A percentile compares a stretch with the other conserved stretches of the same genome.
phyloP scores from a whole-genome alignment of 352 stramenopile species.

The Globisporangium rhizosaccharum region DNA sequence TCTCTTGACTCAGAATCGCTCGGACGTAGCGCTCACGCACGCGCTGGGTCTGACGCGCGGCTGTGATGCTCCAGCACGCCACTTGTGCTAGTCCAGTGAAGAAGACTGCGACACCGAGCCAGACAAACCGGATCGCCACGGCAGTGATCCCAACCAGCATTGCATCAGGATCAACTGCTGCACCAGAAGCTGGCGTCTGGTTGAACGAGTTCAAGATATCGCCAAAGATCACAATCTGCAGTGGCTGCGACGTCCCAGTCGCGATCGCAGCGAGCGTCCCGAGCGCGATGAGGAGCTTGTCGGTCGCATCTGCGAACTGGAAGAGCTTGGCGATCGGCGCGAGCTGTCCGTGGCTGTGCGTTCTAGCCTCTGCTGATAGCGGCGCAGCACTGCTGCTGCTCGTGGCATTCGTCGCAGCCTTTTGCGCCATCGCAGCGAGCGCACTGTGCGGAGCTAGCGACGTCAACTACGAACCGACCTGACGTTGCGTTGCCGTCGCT shows the following conservation, averaged over 20 bases:
- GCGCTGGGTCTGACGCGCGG: constrained; percentile 46
- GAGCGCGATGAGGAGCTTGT: constrained; percentile 51
- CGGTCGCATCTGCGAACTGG: constrained; percentile 33
- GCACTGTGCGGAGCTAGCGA: too few species aligned
- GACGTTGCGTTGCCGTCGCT: too few species aligned
- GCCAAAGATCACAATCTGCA: constrained; percentile 71
- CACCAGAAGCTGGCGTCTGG: constrained; percentile 1
- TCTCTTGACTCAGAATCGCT: constrained; percentile 31
- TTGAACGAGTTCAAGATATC: constrained; percentile 75
- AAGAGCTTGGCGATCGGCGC: constrained; percentile 12
- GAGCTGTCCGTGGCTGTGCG: background rate
- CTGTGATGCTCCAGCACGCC: constrained; percentile 49
- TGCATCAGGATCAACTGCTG: constrained; percentile 11
- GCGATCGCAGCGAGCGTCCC: constrained; percentile 38
- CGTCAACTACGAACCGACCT: too few species aligned
- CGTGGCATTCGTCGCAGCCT: too few species aligned
- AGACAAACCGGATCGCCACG: constrained; percentile 15
- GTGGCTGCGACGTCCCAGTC: constrained; percentile 43
- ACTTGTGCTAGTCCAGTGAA: constrained; percentile 36
- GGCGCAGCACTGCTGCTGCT: too few species aligned
- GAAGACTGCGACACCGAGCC: constrained; percentile 22
- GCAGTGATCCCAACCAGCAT: constrained; percentile 20
- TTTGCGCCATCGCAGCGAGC: too few species aligned
- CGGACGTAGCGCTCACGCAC: constrained; percentile 27
- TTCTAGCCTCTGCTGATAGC: too few species aligned